Conservation (phyloP, 2,329 filamentous ascomycete genomes). For the Didymella glomerata region DNA sequence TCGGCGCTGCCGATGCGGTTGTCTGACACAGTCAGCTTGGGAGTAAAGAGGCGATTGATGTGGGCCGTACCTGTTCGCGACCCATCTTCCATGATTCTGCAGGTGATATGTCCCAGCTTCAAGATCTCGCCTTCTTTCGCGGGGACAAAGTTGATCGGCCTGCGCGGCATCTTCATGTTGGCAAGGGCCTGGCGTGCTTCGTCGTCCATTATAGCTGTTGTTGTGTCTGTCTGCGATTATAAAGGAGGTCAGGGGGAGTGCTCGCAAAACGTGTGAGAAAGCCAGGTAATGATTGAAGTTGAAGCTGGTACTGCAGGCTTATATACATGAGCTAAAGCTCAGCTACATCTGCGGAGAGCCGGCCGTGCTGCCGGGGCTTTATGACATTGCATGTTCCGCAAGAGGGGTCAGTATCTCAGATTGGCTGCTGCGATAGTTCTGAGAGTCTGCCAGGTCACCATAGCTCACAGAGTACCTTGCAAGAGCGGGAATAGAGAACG, state of each 20-base stretch:
- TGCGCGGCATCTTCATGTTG: constrained; percentile 52
- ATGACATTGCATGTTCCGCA: background rate
- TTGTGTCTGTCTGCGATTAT: no score
- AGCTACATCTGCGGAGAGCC: constrained; percentile 40
- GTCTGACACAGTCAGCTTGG: constrained; percentile 41
- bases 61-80: constrained; percentile 54
- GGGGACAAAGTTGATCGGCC: constrained; percentile 59
- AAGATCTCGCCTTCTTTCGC: constrained; percentile 59
- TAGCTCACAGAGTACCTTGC: background rate
- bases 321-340: constrained; percentile 17
- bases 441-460: no score
- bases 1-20: constrained; percentile 60
- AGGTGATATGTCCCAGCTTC: constrained; percentile 59
- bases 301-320: background rate
- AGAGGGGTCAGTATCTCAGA: no score
- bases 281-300: background rate
- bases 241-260: no score
- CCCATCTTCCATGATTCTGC: constrained; percentile 62
- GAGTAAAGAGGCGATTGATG: background rate
- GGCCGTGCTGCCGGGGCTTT: constrained; percentile 13
- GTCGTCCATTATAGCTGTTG: constrained; percentile 42
- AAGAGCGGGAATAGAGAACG: background rate
- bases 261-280: background rate
- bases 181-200: constrained; percentile 46
- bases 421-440: no score